These are phyloP conservation scores for Pisolithus albus DNA, from an alignment of 768 basidiomycete species.

Conservation along the genomic window DNA sequence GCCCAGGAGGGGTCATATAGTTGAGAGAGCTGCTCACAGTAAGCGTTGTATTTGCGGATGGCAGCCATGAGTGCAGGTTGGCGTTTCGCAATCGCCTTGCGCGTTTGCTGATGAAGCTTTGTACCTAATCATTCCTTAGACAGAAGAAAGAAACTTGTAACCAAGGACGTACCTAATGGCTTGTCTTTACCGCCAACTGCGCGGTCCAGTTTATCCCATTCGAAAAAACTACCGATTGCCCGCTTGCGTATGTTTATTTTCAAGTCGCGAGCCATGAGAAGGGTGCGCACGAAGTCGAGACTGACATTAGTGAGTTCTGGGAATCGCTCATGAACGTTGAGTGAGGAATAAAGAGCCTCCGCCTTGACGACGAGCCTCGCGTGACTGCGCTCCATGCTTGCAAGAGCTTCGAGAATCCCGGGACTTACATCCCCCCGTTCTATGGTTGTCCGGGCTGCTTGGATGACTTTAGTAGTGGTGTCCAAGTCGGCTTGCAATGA, in stretches of 20 bases:
- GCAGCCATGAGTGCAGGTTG: no score
- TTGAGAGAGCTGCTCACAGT: no score
- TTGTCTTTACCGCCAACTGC: slow-evolving; percentile 24
- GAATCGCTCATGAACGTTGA: slow-evolving; percentile 28
- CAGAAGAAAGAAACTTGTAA: no score
- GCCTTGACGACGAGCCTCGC: slow-evolving; percentile 16
- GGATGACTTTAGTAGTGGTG: slow-evolving; percentile 17
- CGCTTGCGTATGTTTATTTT: slow-evolving; percentile 33
- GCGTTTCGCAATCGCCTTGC: no score
- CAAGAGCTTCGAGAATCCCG: slow-evolving; percentile 10
- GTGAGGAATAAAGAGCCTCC: slow-evolving; percentile 27
- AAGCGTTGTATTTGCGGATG: no score
- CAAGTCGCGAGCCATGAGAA: slow-evolving; percentile 31
- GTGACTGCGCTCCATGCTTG: slow-evolving; percentile 16
- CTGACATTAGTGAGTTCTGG: slow-evolving; percentile 27
- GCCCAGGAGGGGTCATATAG: no score
- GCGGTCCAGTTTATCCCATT: slow-evolving; percentile 31
- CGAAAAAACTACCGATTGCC: slow-evolving; percentile 28
- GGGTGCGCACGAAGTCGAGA: slow-evolving; percentile 23
- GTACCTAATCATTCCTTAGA: no score
- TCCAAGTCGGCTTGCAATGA: slow-evolving; percentile 26
- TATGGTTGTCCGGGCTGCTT: slow-evolving; percentile 7
- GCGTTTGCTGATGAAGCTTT: no score
- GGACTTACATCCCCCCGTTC: not conserved
- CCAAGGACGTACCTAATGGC: slow-evolving; percentile 4